Base-by-base conservation (phyloP, 1,284 basidiomycete genomes). In the Apiotrichum domesticum region DNA sequence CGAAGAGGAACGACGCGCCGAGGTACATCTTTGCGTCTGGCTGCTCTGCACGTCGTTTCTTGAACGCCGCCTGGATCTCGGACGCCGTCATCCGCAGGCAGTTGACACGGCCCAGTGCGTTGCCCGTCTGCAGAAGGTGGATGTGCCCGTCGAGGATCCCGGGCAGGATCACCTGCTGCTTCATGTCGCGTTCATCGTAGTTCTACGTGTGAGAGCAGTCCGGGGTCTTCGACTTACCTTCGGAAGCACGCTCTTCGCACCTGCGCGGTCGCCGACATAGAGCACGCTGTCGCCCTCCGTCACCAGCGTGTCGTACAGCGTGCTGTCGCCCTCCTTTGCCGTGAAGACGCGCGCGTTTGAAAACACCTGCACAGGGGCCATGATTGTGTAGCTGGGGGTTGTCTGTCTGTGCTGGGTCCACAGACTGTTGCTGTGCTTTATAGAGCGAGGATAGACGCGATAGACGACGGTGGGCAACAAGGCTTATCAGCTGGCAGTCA, bases 101-200 rank as follows among this genome's bases (percentile, higher is more conserved):
- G 15, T 42, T 14, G 35, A 60, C 52, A 15, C 63, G 61, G 33
- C 55, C 51, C 9, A 68, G 51, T 13, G 58, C 59, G 10, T 55
- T 43, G 10, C 69, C 69, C 13, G 66, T 46, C 62, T 65, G 63
- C 32, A 62, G 56, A 2, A 66, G 59, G 51, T 71, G 69, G 21
- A 66, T 59, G 53, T 71, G 69, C 1, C 63, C 66, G 40, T 69
- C 69, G 39, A 68, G 61, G 44, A 71, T 52, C 3, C 66, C 69
- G 5, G 69, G 67, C 3, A 69, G 52, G 14, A 71, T 58, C 35
- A 66, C 61, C n/a, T 37, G 14, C 3, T 62, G 54, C 8, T 56
- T 41, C 21, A 69, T 57, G 51, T 68, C 66, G 6, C 14, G 34
- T 5, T 41, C 46, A 39, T 58, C 52, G 39, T 35, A 46, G 2